Conservation (phyloP, 352 stramenopile species). For the Phytophthora idaei region DNA sequence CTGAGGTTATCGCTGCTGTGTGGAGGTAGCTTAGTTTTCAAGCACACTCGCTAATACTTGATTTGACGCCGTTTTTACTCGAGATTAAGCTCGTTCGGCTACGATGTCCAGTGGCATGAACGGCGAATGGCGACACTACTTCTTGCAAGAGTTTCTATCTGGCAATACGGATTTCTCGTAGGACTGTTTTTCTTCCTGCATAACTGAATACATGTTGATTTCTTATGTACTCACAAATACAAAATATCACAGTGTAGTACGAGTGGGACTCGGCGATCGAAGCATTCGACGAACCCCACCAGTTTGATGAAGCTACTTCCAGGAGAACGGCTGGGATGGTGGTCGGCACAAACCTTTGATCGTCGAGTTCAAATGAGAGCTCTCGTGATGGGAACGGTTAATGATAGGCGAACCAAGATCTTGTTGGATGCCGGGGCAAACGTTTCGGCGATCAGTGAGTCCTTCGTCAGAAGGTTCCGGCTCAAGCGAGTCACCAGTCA, state of each 20-base stretch:
- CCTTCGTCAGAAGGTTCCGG: neutral
- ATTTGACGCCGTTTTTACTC: no score
- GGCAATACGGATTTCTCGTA: no score
- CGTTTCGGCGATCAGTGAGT: neutral
- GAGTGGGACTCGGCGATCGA: neutral
- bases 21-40: no score
- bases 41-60: no score
- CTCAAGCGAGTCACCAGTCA: neutral
- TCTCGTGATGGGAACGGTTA: neutral
- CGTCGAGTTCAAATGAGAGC: neutral
- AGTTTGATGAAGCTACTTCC: neutral
- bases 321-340: neutral
- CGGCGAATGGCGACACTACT: no score
- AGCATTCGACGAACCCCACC: neutral
- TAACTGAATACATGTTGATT: neutral
- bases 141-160: no score
- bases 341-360: neutral
- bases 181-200: neutral
- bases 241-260: no score
- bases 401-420: neutral
- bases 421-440: neutral
- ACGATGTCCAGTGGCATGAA: no score
- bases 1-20: no score
- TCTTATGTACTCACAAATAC: no score
- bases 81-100: no score